Conservation (phyloP, 352 stramenopile genomes). For the Phytophthora hibernalis region DNA sequence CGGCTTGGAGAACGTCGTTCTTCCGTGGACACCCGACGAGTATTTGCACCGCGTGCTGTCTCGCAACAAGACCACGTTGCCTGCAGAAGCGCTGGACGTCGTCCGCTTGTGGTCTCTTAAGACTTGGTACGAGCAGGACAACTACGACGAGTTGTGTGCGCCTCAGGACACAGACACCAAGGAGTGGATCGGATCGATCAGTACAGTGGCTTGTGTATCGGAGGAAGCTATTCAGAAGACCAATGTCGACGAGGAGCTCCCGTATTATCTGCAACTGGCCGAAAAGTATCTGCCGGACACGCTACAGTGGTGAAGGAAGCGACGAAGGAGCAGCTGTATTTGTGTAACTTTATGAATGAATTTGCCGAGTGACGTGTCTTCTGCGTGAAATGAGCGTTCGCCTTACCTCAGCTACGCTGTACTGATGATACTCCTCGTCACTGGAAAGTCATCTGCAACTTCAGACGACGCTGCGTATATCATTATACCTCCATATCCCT, state of each 20-base stretch:
- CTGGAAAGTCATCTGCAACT: slow-evolving; percentile 50
- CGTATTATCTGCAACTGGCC: slow-evolving; percentile 71
- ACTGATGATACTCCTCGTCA: slow-evolving; percentile 58
- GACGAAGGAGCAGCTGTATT: neutral
- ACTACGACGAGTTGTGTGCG: slow-evolving; percentile 55
- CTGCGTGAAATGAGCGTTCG: too few relatives aligned
- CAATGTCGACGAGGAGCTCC: slow-evolving; percentile 49
- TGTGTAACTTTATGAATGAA: slow-evolving; percentile 27
- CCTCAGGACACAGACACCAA: slow-evolving; percentile 66
- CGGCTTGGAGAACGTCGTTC: slow-evolving; percentile 49
- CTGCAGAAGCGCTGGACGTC: slow-evolving; percentile 63
- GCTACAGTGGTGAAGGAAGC: slow-evolving; percentile 70
- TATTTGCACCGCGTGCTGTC: slow-evolving; percentile 78
- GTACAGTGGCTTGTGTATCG: slow-evolving; percentile 42
- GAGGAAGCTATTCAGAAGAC: slow-evolving; percentile 52
- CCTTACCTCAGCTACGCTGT: neutral
- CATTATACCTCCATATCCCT: slow-evolving; percentile 70
- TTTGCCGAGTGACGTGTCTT: neutral
- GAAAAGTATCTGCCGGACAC: slow-evolving; percentile 77
- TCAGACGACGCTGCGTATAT: slow-evolving; percentile 75
- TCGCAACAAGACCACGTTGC: slow-evolving; percentile 67
- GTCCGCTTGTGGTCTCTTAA: slow-evolving; percentile 84
- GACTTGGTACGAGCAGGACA: slow-evolving; percentile 66
- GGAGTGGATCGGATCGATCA: slow-evolving; percentile 69
- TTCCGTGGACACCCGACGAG: slow-evolving; percentile 84